Base-by-base conservation (phyloP, 2,329 filamentous ascomycete genomes). In the Cryphonectria carpinicola region DNA sequence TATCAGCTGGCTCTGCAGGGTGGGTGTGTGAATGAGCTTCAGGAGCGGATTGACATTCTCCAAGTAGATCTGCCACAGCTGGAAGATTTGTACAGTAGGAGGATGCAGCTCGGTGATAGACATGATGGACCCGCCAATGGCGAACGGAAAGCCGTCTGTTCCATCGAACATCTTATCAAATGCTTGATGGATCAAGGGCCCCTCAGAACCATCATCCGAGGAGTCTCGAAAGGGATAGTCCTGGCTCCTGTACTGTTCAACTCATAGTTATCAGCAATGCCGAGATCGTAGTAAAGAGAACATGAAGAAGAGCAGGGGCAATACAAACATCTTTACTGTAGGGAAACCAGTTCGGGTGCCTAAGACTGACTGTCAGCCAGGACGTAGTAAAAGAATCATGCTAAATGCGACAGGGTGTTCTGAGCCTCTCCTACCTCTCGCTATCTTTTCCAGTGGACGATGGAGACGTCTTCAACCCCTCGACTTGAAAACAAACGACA, bases 1-100 rank as follows among this genome's bases (percentile, higher is more conserved):
- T 66, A 93, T 86, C 54, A 93, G 86, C 67, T 86, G 86, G n/a
- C 81, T 82, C 76, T 93, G 90, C 0, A 92, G 80, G 1, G 86
- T 91, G 0, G 90, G 89, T 0, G 88, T 86, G 76, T 93, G 91
- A 0, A 88, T 90, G 69, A 93, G 83, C 76, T 92, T 93, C 63
- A 92, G 82, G 7, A 93, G 77, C 0, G 90, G 89, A 74, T 93
- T 89, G 74, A 93, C 87, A 75, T 92, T 92, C 73, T 89, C 87
- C 58, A 93, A 84, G 76, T 91, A 93, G 22, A 88, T 84, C 78
- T 92, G 90, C 90, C 91, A 93, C 25, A 91, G 81, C 74, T 88
- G 85, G 71, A 90, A 86, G 67, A 90, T 89, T 70, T 89, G 87
- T 28, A 89, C 85, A 35, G 86, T 81, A 1, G 85, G 77, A 13